Evolutionary conservation across 176 grass and related monocot genomes (phyloP).

Genomic region (Alopecurus myosuroides): DNA sequence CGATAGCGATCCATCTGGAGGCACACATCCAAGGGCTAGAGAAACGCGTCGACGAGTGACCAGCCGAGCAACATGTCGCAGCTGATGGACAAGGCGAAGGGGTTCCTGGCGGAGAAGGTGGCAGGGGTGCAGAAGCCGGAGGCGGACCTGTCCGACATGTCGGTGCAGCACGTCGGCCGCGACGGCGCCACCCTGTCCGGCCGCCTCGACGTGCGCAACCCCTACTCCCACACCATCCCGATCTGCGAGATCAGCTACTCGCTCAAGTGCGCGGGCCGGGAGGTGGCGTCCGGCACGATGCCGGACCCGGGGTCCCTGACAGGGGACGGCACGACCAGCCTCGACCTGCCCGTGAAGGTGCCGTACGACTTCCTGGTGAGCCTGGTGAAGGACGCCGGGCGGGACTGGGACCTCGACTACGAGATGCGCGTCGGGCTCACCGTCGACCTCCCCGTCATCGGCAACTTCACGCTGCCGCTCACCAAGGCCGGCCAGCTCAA

Average conservation of each 20-base stretch:
- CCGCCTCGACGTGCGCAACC: conserved; percentile 50
- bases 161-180: conserved; percentile 37
- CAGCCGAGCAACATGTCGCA: conserved; percentile 38
- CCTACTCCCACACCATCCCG: conserved; percentile 60
- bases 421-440: conserved; percentile 65
- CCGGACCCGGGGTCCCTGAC: conserved; percentile 68
- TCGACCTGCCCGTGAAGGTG: conserved; percentile 60
- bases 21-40: not conserved
- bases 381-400: conserved; percentile 48
- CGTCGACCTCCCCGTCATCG: conserved; percentile 66
- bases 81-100: conserved; percentile 66
- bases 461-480: conserved; percentile 67
- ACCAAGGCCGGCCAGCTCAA: conserved; percentile 76
- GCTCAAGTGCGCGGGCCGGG: conserved; percentile 52
- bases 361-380: conserved; percentile 64
- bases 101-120: conserved; percentile 56
- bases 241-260: conserved; percentile 74
- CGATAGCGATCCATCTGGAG: not conserved
- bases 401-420: conserved; percentile 76
- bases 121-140: conserved; percentile 54
- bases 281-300: conserved; percentile 62
- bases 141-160: conserved; percentile 48
- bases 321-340: conserved; percentile 27
- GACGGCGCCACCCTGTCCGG: conserved; percentile 46
- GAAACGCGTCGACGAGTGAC: not conserved